A percentile compares a stretch with the other conserved stretches of the same genome.
phyloP scores from a whole-genome alignment of 306 rosid species.

The apple (Malus domestica) region ASM211411v1 NC_041792.1:10994407-10994906 shows the following conservation, averaged over 20 bases:
- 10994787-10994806: not conserved
- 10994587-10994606: constrained; percentile 95
- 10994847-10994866: not conserved
- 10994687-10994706: not conserved
- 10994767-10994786: too few species aligned
- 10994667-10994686: not conserved
- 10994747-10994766: not conserved
- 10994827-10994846: not conserved
- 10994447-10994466: constrained; percentile 3
- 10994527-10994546: constrained; percentile 78
- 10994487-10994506: constrained; percentile 98
- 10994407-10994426: not conserved
- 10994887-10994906: not conserved
- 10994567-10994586: constrained; percentile 77
- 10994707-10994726: not conserved
- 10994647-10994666: not conserved
- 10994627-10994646: not conserved
- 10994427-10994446: not conserved
- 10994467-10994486: constrained; percentile 93
- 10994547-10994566: constrained; percentile 87
- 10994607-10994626: constrained; percentile 55
- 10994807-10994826: not conserved
- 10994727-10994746: not conserved
- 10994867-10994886: not conserved
- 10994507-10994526: constrained; percentile 98